Evolutionary conservation across 495 filamentous ascomycete genomes (phyloP).

Genomic region (Parathielavia hyrcaniae): DNA sequence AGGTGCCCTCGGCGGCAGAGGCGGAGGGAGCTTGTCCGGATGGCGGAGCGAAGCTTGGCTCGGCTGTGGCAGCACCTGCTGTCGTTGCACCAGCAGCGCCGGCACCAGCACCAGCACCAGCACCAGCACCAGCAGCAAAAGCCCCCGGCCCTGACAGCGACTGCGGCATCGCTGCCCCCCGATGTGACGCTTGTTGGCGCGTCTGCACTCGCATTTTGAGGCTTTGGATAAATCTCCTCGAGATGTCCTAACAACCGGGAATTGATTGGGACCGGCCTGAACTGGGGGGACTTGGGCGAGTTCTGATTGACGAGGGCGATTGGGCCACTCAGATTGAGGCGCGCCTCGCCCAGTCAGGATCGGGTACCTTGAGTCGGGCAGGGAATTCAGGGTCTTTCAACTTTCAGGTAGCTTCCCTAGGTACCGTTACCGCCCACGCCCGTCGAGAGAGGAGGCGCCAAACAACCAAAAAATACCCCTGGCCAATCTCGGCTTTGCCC

Average conservation of each 20-base stretch:
- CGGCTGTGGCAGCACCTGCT: conserved; percentile 1
- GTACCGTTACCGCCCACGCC: too few species aligned
- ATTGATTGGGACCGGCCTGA: too few species aligned
- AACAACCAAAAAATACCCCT: conserved; percentile 16
- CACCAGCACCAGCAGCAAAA: conserved; percentile 3
- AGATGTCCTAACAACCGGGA: conserved; percentile 13
- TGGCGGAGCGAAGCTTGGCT: conserved; percentile 14
- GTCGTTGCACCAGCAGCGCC: conserved; percentile 6
- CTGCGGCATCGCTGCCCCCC: conserved; percentile 14
- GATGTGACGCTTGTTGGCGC: conserved; percentile 23
- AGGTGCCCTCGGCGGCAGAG: conserved; percentile 24
- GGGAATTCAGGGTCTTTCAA: neutral
- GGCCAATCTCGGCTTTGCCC: too few species aligned
- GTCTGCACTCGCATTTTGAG: conserved; percentile 27
- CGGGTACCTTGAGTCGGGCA: too few species aligned
- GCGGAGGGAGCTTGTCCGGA: conserved; percentile 13
- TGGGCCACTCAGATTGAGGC: too few species aligned
- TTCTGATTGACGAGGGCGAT: too few species aligned
- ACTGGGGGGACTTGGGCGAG: too few species aligned
- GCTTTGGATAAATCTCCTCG: too few species aligned
- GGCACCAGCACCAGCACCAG: conserved; percentile 3
- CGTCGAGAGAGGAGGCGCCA: too few species aligned
- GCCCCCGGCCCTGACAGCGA: conserved; percentile 13
- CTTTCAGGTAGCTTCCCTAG: neutral
- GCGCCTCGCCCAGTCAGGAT: too few species aligned